Conservation (phyloP, 1,284 basidiomycete species). For the Leucoagaricus sp. region DNA sequence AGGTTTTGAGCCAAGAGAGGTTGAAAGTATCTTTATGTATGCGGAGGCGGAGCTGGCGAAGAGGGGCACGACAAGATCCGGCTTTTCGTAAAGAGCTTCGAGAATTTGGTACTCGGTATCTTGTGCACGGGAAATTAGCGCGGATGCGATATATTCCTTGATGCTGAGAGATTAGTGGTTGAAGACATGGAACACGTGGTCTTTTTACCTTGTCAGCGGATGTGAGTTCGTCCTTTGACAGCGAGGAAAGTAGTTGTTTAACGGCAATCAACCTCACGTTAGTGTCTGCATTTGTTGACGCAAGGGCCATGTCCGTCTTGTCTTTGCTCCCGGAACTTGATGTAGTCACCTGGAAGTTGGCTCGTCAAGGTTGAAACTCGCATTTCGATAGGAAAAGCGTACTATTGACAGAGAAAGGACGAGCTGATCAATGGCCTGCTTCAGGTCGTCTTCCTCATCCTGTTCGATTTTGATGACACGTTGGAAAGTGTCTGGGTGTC, state of each 20-base stretch:
- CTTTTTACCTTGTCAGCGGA: constrained; percentile 42
- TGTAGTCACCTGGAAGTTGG: constrained; percentile 3
- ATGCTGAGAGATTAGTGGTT: not conserved
- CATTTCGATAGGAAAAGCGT: constrained; percentile 17
- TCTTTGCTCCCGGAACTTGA: constrained; percentile 18
- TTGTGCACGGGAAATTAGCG: constrained; percentile 62
- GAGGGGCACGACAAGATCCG: constrained; percentile 47
- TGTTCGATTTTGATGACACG: constrained; percentile 39
- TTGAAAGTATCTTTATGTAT: constrained; percentile 53
- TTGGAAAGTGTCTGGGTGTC: constrained; percentile 51
- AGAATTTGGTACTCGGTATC: constrained; percentile 67
- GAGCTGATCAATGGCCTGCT: constrained; percentile 49
- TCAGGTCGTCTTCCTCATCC: constrained; percentile 37
- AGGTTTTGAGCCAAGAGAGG: constrained; percentile 41
- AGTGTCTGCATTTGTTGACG: constrained; percentile 53
- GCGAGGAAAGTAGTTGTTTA: constrained; percentile 46
- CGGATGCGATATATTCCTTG: constrained; percentile 51
- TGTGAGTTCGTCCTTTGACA: constrained; percentile 27
- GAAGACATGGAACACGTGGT: not conserved
- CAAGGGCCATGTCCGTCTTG: constrained; percentile 50
- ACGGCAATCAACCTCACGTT: constrained; percentile 54
- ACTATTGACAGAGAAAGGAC: constrained; percentile 59
- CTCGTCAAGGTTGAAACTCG: too few relatives aligned
- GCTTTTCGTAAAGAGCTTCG: constrained; percentile 61
- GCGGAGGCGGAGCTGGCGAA: constrained; percentile 38